Conservation (phyloP, 495 filamentous ascomycete genomes). For the Neurospora sp. region DNA sequence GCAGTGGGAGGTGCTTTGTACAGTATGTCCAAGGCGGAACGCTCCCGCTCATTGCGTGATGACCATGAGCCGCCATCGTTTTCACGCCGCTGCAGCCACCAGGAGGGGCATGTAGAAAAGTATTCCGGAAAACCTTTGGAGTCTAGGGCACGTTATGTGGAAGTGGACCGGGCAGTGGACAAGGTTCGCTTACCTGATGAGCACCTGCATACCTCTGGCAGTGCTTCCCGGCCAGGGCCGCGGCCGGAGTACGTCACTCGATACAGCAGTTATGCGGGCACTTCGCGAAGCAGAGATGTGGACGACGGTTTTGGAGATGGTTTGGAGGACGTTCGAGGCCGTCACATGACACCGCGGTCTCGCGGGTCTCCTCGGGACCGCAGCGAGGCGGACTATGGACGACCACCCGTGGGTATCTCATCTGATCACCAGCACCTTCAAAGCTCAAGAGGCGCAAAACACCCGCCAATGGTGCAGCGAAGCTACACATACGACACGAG, state of each 20-base stretch:
- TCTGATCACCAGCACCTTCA: neutral
- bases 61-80: constrained; percentile 27
- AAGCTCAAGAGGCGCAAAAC: constrained; percentile 14
- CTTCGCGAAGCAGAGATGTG: constrained; percentile 28
- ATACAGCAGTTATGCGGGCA: constrained; percentile 20
- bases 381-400: constrained; percentile 23
- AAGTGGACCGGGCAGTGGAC: constrained; percentile 21
- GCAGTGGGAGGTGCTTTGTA: constrained; percentile 68
- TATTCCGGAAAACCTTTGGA: constrained; percentile 6
- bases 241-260: constrained; percentile 27
- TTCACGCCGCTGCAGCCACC: constrained; percentile 27
- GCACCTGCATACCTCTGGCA: constrained; percentile 13
- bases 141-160: constrained; percentile 23
- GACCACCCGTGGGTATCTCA: constrained; percentile 17
- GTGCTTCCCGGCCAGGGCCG: constrained; percentile 13
- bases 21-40: constrained; percentile 52
- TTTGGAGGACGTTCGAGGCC: constrained; percentile 24
- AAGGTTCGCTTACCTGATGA: constrained; percentile 21
- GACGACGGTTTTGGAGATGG: constrained; percentile 27
- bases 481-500: constrained; percentile 19
- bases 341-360: constrained; percentile 23
- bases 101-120: constrained; percentile 17
- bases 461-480: constrained; percentile 20
- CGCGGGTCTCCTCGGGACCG: constrained; percentile 18
- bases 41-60: constrained; percentile 29